phyloP scores from a whole-genome alignment of 164 flowering plant species.

The Berberis thunbergii region DNA sequence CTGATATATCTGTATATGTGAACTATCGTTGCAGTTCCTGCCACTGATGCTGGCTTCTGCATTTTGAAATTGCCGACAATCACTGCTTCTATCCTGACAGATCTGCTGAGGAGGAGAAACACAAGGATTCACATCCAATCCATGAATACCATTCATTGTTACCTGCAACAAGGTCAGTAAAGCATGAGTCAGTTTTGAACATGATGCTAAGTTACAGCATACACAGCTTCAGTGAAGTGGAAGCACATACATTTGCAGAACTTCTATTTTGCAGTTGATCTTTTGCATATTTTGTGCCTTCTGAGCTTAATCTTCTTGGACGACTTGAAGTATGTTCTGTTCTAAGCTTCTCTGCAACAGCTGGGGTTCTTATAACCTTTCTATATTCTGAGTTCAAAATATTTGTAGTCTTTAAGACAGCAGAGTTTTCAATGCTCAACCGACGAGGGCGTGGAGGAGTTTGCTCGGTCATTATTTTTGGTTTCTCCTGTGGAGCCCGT shows the following conservation, averaged over 20 bases:
- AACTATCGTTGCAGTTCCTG: conserved; percentile 10
- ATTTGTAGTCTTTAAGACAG: conserved; percentile 10
- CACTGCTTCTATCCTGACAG: neutral
- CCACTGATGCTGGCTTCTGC: conserved; percentile 14
- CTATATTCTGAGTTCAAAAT: conserved; percentile 13
- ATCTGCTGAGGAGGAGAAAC: neutral
- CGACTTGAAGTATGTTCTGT: conserved; percentile 19
- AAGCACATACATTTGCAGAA: conserved; percentile 11
- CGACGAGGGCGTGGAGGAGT: conserved; percentile 31
- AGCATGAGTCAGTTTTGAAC: neutral
- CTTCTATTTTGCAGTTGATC: conserved; percentile 17
- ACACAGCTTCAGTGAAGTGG: neutral
- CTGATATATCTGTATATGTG: conserved; percentile 10
- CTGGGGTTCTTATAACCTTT: conserved; percentile 30
- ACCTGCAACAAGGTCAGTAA: conserved; percentile 8
- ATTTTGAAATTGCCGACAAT: conserved; percentile 13
- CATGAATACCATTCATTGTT: neutral
- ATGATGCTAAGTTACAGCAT: neutral
- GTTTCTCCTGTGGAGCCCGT: conserved; percentile 14
- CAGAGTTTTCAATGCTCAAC: conserved; percentile 18
- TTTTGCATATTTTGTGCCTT: conserved; percentile 36
- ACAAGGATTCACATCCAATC: conserved; percentile 1
- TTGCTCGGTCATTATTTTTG: conserved; percentile 8
- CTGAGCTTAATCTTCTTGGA: conserved; percentile 53
- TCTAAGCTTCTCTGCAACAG: conserved; percentile 10